Base-by-base conservation (phyloP, 106 monocot genomes). In the Platanthera guangdongensis region DNA sequence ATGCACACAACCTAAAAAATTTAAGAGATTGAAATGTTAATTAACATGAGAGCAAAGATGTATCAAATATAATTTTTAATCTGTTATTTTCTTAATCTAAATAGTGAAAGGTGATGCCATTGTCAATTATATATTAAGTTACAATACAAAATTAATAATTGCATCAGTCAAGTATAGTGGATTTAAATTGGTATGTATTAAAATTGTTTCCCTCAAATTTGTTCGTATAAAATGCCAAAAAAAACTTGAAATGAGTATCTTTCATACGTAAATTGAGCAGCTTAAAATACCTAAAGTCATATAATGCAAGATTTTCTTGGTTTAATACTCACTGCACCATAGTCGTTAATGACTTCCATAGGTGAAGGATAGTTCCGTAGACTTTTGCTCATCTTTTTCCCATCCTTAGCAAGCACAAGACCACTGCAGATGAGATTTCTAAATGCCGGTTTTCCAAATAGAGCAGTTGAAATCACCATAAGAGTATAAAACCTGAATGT, bases 341-440 rank as follows among this genome's bases (percentile, higher is more conserved):
- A 99, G 71, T 89, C 87, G 78, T 74, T 69, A 51, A 99, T 94
- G 60, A 99, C 91, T 70, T 99, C 94, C 85, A 87, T 94, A 50
- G 94, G 92, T 51, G 97, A 85, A 30, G 97, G 97, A 79, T 90
- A 99, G 78, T 99, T 99, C 73, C 88, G 86, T 65, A 92, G 63
- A 74, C 94, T 87, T 80, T 99, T 99, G 74, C 97, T 99, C 97
- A 99, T 99, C 82, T 99, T 99, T 82, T 99, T 99, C 62, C 97
- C 97, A 82, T 99, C 97, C 75, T 99, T 92, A 48, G 97, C 94
- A 52, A 99, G 84, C 32, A 99, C 89, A 86, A 99, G 92, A 57
- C 97, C 97, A 82, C 94, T 99, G 77, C 97, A 99, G 28, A 99
- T 90, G 8, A 99, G 90, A 92, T 99, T 94, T 32, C 82, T 87